These are phyloP conservation scores for Yarrowia bubula DNA, from an alignment of 805 yeast genomes.

Conservation along the genomic window DNA sequence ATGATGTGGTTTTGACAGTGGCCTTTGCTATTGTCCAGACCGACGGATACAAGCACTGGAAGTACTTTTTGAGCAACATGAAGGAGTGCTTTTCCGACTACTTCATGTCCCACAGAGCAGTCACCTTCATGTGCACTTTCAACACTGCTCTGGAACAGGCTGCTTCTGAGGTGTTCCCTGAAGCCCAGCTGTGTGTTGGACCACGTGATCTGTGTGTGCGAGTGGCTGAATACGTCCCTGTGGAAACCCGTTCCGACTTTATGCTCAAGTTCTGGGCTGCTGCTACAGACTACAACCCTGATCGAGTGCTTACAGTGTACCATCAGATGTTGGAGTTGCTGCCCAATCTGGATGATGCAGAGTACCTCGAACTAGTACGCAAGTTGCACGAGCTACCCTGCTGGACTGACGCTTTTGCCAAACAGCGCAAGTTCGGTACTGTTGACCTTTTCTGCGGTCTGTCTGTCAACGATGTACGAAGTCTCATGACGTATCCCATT, in stretches of 20 bases:
- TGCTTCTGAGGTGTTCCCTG: constrained; percentile 4
- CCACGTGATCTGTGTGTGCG: constrained; percentile 12
- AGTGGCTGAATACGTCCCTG: constrained; percentile 4
- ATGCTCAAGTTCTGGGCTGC: constrained; percentile 19
- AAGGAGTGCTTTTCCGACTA: constrained; percentile 20
- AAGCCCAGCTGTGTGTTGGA: constrained; percentile 13
- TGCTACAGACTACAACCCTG: constrained; percentile 12
- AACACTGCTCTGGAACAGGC: constrained; percentile 15
- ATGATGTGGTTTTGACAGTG: constrained; percentile 12
- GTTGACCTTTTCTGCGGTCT: constrained; percentile 8
- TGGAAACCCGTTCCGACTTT: constrained; percentile 6
- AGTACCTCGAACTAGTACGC: constrained; percentile 8
- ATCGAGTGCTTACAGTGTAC: constrained; percentile 12
- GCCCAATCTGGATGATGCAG: not conserved
- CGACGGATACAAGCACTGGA: constrained; percentile 24
- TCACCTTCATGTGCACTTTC: constrained; percentile 21
- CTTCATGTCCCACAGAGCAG: not conserved
- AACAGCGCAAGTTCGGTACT: constrained; percentile 17
- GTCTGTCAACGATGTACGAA: constrained; percentile 12
- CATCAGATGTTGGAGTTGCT: constrained; percentile 17
- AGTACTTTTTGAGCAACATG: constrained; percentile 15
- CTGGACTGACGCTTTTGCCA: constrained; percentile 23
- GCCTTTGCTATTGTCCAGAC: constrained; percentile 17
- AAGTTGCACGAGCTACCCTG: constrained; percentile 19
- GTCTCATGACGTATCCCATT: constrained; percentile 16